Base-by-base conservation (phyloP, 495 filamentous ascomycete species). In the Rhypophila decipiens region DNA sequence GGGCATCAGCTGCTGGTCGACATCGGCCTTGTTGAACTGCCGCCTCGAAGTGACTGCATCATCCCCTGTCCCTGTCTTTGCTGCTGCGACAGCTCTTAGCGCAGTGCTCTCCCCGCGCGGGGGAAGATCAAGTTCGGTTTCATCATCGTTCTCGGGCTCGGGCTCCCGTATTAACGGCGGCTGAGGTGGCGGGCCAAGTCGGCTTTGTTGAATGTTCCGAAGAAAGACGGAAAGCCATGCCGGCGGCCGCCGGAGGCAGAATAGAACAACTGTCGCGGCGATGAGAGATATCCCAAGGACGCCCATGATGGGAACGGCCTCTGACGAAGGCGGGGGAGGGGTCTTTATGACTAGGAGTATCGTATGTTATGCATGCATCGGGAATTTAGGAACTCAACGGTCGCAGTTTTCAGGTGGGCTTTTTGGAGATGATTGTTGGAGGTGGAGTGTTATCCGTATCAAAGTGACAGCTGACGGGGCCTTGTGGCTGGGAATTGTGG, bases 211-310 rank as follows among this genome's bases (percentile, higher is more conserved):
- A 27, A 5, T 57, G 46, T 24, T 57, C 21, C 55, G 45, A 17
- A 72, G 48, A 15, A 72, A 56, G 36, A 51, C 23, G 39, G 67
- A 66, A 39, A 71, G 48, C 51, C 65, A 67, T 7, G 69, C 62
- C 24, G 71, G 73, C 49, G 66, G 69, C 42, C 66, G 69, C 42
- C 66, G 65, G 46, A 77, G 72, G 44, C 70, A 65, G 44, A 78
- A 56, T 40, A 74, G 68, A 12, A 79, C 64, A 29, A 79, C 46
- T 0, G 77, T 77, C 17, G 72, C 77, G 46, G 79, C 57, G 49
- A 81, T 63, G 18, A 80, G 56, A 5, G 76, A 75, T 42, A 79
- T 55, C 44, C 75, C 77, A 18, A 82, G 49, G 47, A 77, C 59
- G 55, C 65, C 71, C 75, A 78, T 79, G 5, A 24, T 53, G 53